Base-by-base conservation (phyloP, 352 stramenopile genomes). In the Globisporangium polare region DNA sequence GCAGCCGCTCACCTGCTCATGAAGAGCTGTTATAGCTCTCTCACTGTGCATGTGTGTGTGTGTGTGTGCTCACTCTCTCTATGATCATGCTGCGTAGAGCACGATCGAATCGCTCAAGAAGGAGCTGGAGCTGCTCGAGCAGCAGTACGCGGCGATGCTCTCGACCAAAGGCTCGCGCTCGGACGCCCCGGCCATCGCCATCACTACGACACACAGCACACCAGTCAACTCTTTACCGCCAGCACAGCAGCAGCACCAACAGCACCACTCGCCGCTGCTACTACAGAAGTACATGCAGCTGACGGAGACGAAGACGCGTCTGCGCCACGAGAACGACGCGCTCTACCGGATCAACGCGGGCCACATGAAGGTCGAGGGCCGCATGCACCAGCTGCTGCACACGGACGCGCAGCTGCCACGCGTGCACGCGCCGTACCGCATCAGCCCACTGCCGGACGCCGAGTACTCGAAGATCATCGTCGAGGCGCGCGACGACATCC, bases 351-450 rank as follows among this genome's bases (percentile, higher is more conserved):
- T 66, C 26, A 86, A 81, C 56, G 76, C 78, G 8, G 49, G 63
- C 10, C 73, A 76, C 55, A 88, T 84, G 71, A 82, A 83, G 58
- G 56, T 70, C 22, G 71, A 85, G 51, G 75, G 68, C 51, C 76
- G 71, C 31, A 67, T 88, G 53, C 75, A 80, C 10, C 75, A 85
- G 49, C 63, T 88, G n/a, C 46, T 88, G 9, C 76, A 86, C 55
- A 60, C 70, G 15, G 73, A 74, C 2, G 51, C 62, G 15, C 71
- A 75, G 67, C 50, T 76, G 31, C 66, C 67, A 20, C 67, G 31
- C 47, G 56, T 55, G 1, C 18, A 37, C 7, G n/a, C 18, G 17
- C 71, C 60, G 17, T 90, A 77, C 50, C 66, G 63, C 49, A 68
- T 90, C 56, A 65, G 26, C 1, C 66, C 70, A 15, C 63, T 87